Conservation (phyloP, 176 grass and related monocot species). For the Eleusine coracana region DNA sequence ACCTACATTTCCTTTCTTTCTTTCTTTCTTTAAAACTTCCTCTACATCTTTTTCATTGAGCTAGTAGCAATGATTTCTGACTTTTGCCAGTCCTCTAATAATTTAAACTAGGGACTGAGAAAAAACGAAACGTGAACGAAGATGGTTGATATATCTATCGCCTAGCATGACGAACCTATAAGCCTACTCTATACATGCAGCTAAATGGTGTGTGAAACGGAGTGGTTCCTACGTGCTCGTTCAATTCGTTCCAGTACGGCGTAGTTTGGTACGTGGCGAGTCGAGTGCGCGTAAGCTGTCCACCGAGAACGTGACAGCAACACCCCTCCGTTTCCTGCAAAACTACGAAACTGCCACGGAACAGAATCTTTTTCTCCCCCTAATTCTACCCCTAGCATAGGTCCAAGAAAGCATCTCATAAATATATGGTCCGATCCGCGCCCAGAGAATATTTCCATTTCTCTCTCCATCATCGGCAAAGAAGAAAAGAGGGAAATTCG, state of each 20-base stretch:
- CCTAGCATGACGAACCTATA: too few relatives aligned
- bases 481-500: not conserved
- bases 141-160: not conserved
- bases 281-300: constrained; percentile 34
- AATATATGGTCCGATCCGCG: not conserved
- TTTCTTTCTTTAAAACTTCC: too few relatives aligned
- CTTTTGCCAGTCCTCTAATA: not conserved
- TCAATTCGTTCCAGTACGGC: not conserved
- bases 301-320: not conserved
- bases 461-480: not conserved
- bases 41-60: not conserved
- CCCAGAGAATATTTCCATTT: constrained; percentile 28
- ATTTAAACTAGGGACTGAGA: not conserved
- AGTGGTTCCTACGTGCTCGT: too few relatives aligned
- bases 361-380: not conserved
- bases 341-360: constrained; percentile 6
- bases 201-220: too few relatives aligned
- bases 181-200: too few relatives aligned
- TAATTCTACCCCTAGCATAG: not conserved
- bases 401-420: constrained; percentile 37
- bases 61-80: not conserved
- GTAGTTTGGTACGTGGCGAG: constrained; percentile 42
- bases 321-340: rapidly evolving
- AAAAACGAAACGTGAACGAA: not conserved
- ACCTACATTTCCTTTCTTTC: too few relatives aligned